phyloP scores from a whole-genome alignment of 495 filamentous ascomycete species.

The Tuber magnatum region DNA sequence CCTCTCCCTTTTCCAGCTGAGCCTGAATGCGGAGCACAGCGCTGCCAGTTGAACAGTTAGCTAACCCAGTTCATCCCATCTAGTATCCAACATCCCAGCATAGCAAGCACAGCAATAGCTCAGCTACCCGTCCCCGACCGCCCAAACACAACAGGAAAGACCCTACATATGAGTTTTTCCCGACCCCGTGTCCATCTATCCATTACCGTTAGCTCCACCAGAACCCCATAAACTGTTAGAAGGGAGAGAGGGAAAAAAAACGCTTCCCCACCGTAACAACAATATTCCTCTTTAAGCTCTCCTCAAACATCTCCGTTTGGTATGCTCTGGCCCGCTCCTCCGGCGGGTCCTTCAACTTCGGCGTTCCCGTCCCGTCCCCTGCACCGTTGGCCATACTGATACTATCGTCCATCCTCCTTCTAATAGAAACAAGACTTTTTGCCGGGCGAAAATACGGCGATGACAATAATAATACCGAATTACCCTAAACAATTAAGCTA shows the following conservation, averaged over 20 bases:
- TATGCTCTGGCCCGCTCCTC: constrained; percentile 56
- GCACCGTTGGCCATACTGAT: not conserved
- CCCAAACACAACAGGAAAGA: constrained; percentile 5
- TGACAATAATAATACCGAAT: not conserved
- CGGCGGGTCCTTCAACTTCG: not conserved
- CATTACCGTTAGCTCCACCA: constrained; percentile 1
- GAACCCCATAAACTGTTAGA: not conserved
- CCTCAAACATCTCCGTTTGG: constrained; percentile 84
- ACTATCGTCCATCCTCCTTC: not conserved
- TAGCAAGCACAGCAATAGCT: not conserved
- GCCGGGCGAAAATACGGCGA: not conserved
- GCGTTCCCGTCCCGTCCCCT: not conserved
- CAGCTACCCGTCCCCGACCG: not conserved
- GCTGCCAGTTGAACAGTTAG: constrained; percentile 43
- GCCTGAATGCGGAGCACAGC: constrained; percentile 68
- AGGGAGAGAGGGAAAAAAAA: not conserved
- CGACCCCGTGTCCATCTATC: constrained; percentile 84
- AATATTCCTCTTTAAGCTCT: constrained; percentile 68
- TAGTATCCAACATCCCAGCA: not conserved
- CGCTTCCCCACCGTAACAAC: constrained; percentile 64
- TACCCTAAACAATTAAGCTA: not conserved
- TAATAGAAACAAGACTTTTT: not conserved
- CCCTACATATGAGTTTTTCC: constrained; percentile 85
- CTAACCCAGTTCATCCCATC: constrained; percentile 9
- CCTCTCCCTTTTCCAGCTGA: constrained; percentile 60